Percentiles rank a stretch among this genome's conserved stretches.
These are phyloP conservation scores for Xerocomus nothofagi DNA, from an alignment of 1,284 basidiomycete species.

Conservation along the genomic window DNA sequence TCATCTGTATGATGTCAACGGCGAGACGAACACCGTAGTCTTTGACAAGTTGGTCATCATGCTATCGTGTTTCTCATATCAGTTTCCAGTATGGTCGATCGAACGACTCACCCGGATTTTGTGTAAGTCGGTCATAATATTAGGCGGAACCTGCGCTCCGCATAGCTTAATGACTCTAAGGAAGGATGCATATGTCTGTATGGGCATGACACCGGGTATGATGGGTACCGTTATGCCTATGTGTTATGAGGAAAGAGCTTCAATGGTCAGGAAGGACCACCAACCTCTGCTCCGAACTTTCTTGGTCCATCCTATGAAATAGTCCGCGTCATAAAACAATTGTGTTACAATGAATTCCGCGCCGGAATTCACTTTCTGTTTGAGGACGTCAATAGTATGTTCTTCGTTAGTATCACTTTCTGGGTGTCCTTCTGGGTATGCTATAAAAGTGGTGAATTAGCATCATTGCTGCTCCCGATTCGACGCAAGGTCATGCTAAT, in stretches of 20 bases:
- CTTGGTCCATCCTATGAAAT: constrained; percentile 78
- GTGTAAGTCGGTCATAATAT: constrained; percentile 70
- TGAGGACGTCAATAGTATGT: constrained; percentile 76
- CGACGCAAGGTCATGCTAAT: constrained; percentile 14
- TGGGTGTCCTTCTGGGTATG: constrained; percentile 91
- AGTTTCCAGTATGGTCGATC: constrained; percentile 14
- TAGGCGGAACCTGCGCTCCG: constrained; percentile 75
- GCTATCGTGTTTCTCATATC: constrained; percentile 44
- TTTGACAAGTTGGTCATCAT: constrained; percentile 90
- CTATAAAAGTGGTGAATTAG: constrained; percentile 38
- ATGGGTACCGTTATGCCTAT: constrained; percentile 88
- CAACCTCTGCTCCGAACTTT: constrained; percentile 72
- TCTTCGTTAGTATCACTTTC: constrained; percentile 65
- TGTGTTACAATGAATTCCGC: constrained; percentile 97
- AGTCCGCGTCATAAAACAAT: constrained; percentile 93
- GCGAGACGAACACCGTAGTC: constrained; percentile 84
- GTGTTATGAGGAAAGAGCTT: constrained; percentile 9
- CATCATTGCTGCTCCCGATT: not conserved
- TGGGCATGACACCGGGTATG: constrained; percentile 97
- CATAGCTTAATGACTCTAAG: constrained; percentile 88
- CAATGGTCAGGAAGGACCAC: constrained; percentile 20
- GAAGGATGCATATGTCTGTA: constrained; percentile 95
- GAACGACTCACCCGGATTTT: constrained; percentile 68
- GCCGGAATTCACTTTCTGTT: constrained; percentile 91
- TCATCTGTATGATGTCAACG: constrained; percentile 68